Evolutionary conservation across 805 yeast species (phyloP).

Genomic region (Candida khao-thaluensis): DNA sequence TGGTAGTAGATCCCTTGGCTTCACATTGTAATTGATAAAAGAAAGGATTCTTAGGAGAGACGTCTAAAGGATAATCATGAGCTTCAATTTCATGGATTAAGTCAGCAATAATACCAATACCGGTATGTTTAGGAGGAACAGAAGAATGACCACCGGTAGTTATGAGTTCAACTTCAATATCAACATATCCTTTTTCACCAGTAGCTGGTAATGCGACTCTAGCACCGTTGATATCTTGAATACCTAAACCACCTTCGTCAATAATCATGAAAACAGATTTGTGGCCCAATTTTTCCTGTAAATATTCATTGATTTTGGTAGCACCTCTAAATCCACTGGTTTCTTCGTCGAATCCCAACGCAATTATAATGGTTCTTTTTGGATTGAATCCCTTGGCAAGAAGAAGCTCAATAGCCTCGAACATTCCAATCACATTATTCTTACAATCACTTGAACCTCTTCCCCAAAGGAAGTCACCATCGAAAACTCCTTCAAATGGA

Average conservation of each 20-base stretch:
- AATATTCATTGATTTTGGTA: slow-evolving; percentile 38
- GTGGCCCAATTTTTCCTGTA: slow-evolving; percentile 56
- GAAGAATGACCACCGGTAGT: slow-evolving; percentile 82
- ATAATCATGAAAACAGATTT: slow-evolving; percentile 59
- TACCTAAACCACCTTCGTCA: slow-evolving; percentile 66
- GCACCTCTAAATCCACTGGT: slow-evolving; percentile 68
- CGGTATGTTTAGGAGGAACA: slow-evolving; percentile 74
- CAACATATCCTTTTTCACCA: slow-evolving; percentile 52
- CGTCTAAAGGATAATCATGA: slow-evolving; percentile 47
- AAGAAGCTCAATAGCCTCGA: slow-evolving; percentile 65
- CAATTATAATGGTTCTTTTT: slow-evolving; percentile 57
- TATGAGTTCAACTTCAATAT: slow-evolving; percentile 44
- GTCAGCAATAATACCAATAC: slow-evolving; percentile 70
- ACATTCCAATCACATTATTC: slow-evolving; percentile 59
- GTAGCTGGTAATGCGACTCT: slow-evolving; percentile 50
- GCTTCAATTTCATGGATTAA: slow-evolving; percentile 57
- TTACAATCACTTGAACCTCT: slow-evolving; percentile 81
- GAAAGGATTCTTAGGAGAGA: slow-evolving; percentile 58
- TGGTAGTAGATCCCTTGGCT: slow-evolving; percentile 34
- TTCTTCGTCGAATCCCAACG: slow-evolving; percentile 83
- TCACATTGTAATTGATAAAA: slow-evolving; percentile 58
- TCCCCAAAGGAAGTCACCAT: slow-evolving; percentile 68
- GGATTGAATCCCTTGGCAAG: slow-evolving; percentile 54
- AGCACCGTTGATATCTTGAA: slow-evolving; percentile 52
- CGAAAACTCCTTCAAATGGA: slow-evolving; percentile 61